Percentiles rank a stretch among this genome's conserved stretches.
Conservation (phyloP, 2,329 filamentous ascomycete species). For the Fulvia fulva region DNA sequence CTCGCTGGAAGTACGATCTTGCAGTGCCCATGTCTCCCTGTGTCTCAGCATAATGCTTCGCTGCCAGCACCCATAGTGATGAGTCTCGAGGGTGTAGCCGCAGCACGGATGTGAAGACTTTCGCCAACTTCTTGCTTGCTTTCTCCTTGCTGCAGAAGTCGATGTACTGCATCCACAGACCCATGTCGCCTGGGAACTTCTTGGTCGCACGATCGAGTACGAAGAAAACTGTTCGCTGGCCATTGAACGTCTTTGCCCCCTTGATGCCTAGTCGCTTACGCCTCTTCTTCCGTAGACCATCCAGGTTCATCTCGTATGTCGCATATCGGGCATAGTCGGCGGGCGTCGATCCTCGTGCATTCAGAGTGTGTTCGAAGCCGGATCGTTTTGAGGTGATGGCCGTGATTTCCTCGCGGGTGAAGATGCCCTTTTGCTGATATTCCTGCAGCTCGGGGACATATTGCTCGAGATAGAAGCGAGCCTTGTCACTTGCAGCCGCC, state of each 20-base stretch:
- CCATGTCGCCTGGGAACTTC: conserved; percentile 76
- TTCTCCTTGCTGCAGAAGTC: conserved; percentile 69
- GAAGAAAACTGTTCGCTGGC: conserved; percentile 79
- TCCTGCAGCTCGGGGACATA: conserved; percentile 88
- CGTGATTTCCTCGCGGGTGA: conserved; percentile 83
- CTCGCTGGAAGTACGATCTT: conserved; percentile 80
- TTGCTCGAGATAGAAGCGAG: conserved; percentile 89
- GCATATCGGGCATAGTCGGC: conserved; percentile 82
- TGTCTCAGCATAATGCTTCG: conserved; percentile 70
- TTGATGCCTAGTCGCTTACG: conserved; percentile 76
- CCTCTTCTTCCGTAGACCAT: conserved; percentile 75
- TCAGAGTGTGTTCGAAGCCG: conserved; percentile 87
- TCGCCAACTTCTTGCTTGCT: conserved; percentile 57
- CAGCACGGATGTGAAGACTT: conserved; percentile 64
- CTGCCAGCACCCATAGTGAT: conserved; percentile 79
- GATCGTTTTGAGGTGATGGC: conserved; percentile 86
- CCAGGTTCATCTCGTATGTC: conserved; percentile 63
- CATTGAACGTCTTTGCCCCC: conserved; percentile 60
- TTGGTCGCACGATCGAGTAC: conserved; percentile 82
- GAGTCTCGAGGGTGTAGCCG: conserved; percentile 80
- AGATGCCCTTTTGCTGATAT: conserved; percentile 87
- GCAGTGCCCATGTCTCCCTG: conserved; percentile 85
- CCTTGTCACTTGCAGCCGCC: conserved; percentile 86
- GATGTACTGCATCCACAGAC: conserved; percentile 87
- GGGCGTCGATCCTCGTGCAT: conserved; percentile 72